Conservation (phyloP, 2,329 filamentous ascomycete genomes). For the Fusarium nygamai region DNA sequence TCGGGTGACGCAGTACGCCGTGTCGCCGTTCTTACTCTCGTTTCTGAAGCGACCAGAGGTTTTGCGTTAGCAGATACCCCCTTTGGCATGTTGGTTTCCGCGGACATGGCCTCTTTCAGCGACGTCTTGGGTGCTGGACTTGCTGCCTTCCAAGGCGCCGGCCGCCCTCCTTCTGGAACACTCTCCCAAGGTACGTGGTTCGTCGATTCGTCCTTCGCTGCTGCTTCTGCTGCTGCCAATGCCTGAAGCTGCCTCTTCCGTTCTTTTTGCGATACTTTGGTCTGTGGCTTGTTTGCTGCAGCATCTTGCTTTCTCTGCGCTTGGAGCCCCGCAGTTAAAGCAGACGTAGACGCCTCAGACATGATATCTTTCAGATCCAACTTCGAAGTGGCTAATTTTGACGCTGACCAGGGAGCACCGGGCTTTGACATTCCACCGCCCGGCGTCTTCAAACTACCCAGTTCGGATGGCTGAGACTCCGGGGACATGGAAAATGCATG, state of each 20-base stretch:
- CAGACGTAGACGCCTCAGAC: constrained; percentile 64
- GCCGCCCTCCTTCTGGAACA: constrained; percentile 47
- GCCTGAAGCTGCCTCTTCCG: constrained; percentile 84
- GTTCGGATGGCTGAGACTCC: constrained; percentile 11
- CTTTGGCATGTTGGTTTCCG: constrained; percentile 42
- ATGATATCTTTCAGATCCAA: constrained; percentile 83
- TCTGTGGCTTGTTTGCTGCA: constrained; percentile 50
- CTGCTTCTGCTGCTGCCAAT: constrained; percentile 60
- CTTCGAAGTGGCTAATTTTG: constrained; percentile 67
- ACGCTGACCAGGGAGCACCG: constrained; percentile 60
- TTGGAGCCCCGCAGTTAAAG: constrained; percentile 63
- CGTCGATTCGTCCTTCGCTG: constrained; percentile 47
- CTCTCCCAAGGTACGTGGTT: constrained; percentile 58
- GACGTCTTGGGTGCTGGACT: constrained; percentile 59
- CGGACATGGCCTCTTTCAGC: constrained; percentile 59
- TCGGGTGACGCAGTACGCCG: constrained; percentile 68
- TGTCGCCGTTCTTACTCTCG: constrained; percentile 51
- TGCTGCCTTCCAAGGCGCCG: constrained; percentile 74
- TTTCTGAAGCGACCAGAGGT: constrained; percentile 56
- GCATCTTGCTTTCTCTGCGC: constrained; percentile 58
- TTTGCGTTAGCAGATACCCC: constrained; percentile 50
- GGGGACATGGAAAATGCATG: constrained; percentile 37
- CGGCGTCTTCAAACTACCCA: background rate
- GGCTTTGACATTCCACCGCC: constrained; percentile 20
- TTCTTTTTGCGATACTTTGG: constrained; percentile 89